Percentiles rank a stretch among this genome's conserved stretches.
Conservation (phyloP, 345 rosid genomes). For the Eucalyptus sideroxylon region DNA sequence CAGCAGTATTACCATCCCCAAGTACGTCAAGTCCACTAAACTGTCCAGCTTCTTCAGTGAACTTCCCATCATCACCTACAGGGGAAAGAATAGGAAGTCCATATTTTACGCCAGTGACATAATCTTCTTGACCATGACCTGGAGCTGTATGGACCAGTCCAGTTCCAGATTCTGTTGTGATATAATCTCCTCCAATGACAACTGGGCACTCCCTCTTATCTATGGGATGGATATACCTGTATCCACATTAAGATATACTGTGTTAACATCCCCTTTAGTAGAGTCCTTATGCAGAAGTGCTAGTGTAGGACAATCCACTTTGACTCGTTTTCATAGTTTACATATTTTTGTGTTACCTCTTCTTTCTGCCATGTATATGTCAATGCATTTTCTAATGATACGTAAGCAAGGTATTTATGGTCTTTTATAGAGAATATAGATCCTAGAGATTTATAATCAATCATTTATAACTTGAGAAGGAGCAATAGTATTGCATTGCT, state of each 20-base stretch:
- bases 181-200: constrained; percentile 87
- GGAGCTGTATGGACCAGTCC: constrained; percentile 99
- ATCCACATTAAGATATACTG: constrained; percentile 4
- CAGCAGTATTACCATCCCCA: constrained; percentile 83
- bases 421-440: no score
- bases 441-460: background rate
- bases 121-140: constrained; percentile 98
- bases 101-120: constrained; percentile 75
- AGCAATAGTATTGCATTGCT: background rate
- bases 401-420: no score
- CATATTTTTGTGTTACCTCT: no score
- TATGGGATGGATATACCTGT: constrained; percentile 79
- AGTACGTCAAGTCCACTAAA: constrained; percentile 92
- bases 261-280: background rate
- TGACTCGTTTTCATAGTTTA: no score
- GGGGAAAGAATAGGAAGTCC: constrained; percentile 77
- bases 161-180: constrained; percentile 97
- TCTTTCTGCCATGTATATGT: no score
- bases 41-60: constrained; percentile 83
- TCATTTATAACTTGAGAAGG: background rate
- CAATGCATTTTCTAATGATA: no score
- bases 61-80: constrained; percentile 83
- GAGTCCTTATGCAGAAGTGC: no score
- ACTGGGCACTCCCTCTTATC: constrained; percentile 71
- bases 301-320: no score